phyloP scores from a whole-genome alignment of 108 stramenopile genomes.

The Nitzschia putrida region DNA sequence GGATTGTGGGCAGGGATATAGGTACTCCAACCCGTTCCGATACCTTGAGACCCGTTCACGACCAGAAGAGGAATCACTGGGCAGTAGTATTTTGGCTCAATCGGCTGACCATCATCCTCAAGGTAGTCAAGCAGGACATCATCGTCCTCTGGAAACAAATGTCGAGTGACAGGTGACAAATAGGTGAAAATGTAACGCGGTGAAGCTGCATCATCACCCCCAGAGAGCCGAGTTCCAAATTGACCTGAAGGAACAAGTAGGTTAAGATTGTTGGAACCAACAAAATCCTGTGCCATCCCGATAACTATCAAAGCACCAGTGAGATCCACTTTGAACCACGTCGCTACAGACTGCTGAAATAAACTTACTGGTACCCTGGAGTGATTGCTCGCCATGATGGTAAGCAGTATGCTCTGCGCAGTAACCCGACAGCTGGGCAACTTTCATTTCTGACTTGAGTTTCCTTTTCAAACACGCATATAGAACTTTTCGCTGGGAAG shows the following conservation, averaged over 20 bases:
- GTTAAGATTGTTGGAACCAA: slow-evolving; percentile 92
- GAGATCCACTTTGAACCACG: not conserved
- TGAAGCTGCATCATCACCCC: slow-evolving; percentile 89
- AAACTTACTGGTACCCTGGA: slow-evolving; percentile 85
- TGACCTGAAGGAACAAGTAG: slow-evolving; percentile 87
- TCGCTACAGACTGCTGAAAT: not conserved
- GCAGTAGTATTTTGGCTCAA: slow-evolving; percentile 84
- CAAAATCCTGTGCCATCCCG: slow-evolving; percentile 94
- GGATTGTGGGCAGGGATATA: slow-evolving; percentile 87
- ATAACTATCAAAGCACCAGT: slow-evolving; percentile 52
- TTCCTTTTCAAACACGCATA: slow-evolving; percentile 90
- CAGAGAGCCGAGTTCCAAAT: slow-evolving; percentile 88
- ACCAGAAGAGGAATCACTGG: slow-evolving; percentile 87
- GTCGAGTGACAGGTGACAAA: slow-evolving; percentile 71
- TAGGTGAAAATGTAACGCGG: slow-evolving; percentile 93
- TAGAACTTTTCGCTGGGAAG: slow-evolving; percentile 92
- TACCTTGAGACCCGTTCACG: slow-evolving; percentile 91
- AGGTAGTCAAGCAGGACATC: slow-evolving; percentile 73
- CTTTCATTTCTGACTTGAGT: slow-evolving; percentile 87
- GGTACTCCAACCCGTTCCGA: slow-evolving; percentile 96
- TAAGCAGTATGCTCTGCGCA: slow-evolving; percentile 92
- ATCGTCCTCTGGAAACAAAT: slow-evolving; percentile 85
- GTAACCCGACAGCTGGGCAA: slow-evolving; percentile 90
- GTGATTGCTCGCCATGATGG: slow-evolving; percentile 93
- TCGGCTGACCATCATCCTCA: slow-evolving; percentile 85